Conservation (phyloP, 306 rosid species). For the Pterocarpus santalinus region DNA sequence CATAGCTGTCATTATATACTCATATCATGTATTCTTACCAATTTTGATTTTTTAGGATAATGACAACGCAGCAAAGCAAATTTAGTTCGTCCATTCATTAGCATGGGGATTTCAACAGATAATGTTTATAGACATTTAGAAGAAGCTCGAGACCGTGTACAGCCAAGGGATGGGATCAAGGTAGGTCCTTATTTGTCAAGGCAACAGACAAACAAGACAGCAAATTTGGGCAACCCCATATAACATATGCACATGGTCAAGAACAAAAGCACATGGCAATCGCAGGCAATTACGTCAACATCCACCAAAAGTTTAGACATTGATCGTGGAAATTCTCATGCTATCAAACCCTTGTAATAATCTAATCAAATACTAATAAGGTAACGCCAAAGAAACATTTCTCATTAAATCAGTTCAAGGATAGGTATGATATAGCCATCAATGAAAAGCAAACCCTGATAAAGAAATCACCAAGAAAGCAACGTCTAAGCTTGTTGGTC, state of each 20-base stretch:
- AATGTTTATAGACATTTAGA: slow-evolving; percentile 27
- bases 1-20: slow-evolving; percentile 43
- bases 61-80: slow-evolving; percentile 44
- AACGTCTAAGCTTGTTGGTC: slow-evolving; percentile 8
- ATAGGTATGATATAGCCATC: slow-evolving; percentile 19
- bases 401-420: slow-evolving; percentile 19
- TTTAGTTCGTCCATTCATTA: slow-evolving; percentile 11
- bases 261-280: slow-evolving; percentile 68
- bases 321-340: slow-evolving; percentile 30
- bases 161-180: slow-evolving; percentile 27
- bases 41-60: slow-evolving; percentile 31
- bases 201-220: slow-evolving; percentile 58
- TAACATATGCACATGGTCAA: slow-evolving; percentile 69
- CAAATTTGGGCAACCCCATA: slow-evolving; percentile 45
- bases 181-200: slow-evolving; percentile 62
- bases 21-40: not conserved
- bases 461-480: slow-evolving; percentile 23
- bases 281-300: slow-evolving; percentile 48
- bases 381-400: slow-evolving; percentile 37
- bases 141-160: slow-evolving; percentile 5
- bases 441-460: slow-evolving; percentile 33
- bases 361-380: slow-evolving; percentile 32
- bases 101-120: slow-evolving; percentile 28
- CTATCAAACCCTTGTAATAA: slow-evolving; percentile 8
- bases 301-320: slow-evolving; percentile 31